A percentile compares a stretch with the other conserved stretches of the same genome.
Evolutionary conservation across 1,139 yeast genomes (phyloP).

Genomic region (Scheffersomyces segobiensis): DNA sequence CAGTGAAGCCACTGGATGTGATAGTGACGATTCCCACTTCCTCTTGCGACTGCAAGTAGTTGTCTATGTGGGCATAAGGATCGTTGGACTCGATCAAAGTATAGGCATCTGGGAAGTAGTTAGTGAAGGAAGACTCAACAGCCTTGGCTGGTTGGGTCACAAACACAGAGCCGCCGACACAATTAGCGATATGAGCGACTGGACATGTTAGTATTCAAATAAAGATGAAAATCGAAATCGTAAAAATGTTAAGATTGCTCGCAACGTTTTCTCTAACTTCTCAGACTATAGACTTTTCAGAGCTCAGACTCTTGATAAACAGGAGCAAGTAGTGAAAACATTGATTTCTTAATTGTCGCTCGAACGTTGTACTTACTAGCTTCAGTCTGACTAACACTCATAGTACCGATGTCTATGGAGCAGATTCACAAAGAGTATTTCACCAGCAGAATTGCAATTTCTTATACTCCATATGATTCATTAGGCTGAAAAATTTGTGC

Average conservation of each 20-base stretch:
- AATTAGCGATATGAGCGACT: slow-evolving; percentile 13
- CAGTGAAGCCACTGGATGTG: slow-evolving; percentile 51
- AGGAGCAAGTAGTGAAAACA: too few species aligned
- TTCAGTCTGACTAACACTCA: slow-evolving; percentile 14
- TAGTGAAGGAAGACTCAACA: slow-evolving; percentile 34
- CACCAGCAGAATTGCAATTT: neutral
- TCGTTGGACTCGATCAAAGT: slow-evolving; percentile 51
- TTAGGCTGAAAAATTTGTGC: slow-evolving; percentile 2
- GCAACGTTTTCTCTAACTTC: neutral
- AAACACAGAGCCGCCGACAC: slow-evolving; percentile 35
- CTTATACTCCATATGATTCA: neutral
- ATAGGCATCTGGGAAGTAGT: slow-evolving; percentile 23
- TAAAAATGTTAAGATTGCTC: neutral
- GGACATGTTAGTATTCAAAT: slow-evolving; percentile 5
- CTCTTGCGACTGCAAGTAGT: slow-evolving; percentile 20
- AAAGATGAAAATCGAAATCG: neutral
- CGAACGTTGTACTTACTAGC: slow-evolving; percentile 10
- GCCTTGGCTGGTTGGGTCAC: slow-evolving; percentile 51
- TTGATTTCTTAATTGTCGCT: neutral
- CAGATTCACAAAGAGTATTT: neutral
- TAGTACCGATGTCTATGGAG: slow-evolving; percentile 5
- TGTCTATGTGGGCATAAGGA: slow-evolving; percentile 49
- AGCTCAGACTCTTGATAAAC: neutral
- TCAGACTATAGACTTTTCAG: too few species aligned
- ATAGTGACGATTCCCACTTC: slow-evolving; percentile 45